Base-by-base conservation (phyloP, 2,329 filamentous ascomycete species). In the Eurotiales sp. region DNA sequence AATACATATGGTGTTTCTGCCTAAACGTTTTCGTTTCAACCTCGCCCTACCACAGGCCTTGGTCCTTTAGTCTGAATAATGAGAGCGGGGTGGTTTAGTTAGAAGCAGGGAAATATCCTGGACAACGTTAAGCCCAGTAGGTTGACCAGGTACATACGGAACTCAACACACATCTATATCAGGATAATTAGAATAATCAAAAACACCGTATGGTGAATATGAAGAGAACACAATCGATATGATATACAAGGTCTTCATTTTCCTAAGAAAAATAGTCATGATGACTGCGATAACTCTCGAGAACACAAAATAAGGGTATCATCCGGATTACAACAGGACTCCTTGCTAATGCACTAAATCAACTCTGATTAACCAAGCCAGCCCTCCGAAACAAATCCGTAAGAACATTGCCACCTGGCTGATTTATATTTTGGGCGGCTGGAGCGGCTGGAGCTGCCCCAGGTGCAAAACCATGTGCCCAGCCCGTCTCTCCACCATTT, bases 381-480 rank as follows among this genome's bases (percentile, higher is more conserved):
- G 72, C 73, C 56, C 66, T 70, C 48, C 70, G 67, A 52, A 76
- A 76, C 11, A 75, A 54, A 58, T 72, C 65, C 10, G 66, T 66
- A 17, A 75, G 57, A n/a, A 73, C 63, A 59, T 74, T 69, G 17
- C 53, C 46, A 17, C 36, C 37, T 12, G 39, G 27, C 46, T 49
- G 46, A 17, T 34, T 34, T n/a, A 41, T 34, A 7, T 8, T n/a
- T n/a, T 50, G 47, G 5, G 29, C 46, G 2, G 25, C 23, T 17
- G 46, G 15, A 21, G 36, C n/a, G 29, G 50, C 34, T 30, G 40
- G 50, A 8, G 22, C 46, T 39, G 51, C 46, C 60, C 60, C 23
- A n/a, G 42, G 39, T 12, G 41, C 50, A 14, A 41, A n/a, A n/a
- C 25, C 36, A 34, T 34, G 30, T 34, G 14, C 30, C 30, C 30